Conservation (phyloP, 306 rosid species). For the Crotalaria pallida region DNA sequence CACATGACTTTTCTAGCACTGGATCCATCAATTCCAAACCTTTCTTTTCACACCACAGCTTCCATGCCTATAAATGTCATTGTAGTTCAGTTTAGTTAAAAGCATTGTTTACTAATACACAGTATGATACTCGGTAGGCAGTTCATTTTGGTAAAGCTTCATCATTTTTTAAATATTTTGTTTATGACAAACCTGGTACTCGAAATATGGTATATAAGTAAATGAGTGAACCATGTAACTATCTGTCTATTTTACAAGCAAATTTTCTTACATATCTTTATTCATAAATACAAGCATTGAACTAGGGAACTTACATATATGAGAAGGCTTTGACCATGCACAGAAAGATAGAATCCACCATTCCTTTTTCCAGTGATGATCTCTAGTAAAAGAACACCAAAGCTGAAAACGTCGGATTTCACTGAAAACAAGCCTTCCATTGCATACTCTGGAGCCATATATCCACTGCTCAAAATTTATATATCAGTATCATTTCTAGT, state of each 20-base stretch:
- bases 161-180: no score
- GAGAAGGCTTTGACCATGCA: constrained; percentile 32
- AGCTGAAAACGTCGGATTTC: constrained; percentile 44
- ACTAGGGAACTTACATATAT: constrained; percentile 27
- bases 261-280: neutral
- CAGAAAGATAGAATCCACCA: constrained; percentile 27
- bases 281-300: neutral
- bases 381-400: constrained; percentile 43
- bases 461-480: constrained; percentile 34
- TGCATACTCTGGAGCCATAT: constrained; percentile 60
- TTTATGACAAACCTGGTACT: no score
- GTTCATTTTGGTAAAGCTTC: no score
- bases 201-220: no score
- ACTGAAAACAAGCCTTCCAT: constrained; percentile 42
- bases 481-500: no score
- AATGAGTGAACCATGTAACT: no score
- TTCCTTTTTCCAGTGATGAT: constrained; percentile 39
- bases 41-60: constrained; percentile 40
- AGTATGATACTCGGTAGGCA: no score
- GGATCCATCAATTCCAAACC: constrained; percentile 41
- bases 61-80: constrained; percentile 41
- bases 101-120: no score
- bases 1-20: constrained; percentile 20
- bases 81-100: neutral
- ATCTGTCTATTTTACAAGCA: no score